Evolutionary conservation across 345 rosid species (phyloP), one percentile per base, ranked within the genome.

Genomic region (Moricandia moricandioides): DNA sequence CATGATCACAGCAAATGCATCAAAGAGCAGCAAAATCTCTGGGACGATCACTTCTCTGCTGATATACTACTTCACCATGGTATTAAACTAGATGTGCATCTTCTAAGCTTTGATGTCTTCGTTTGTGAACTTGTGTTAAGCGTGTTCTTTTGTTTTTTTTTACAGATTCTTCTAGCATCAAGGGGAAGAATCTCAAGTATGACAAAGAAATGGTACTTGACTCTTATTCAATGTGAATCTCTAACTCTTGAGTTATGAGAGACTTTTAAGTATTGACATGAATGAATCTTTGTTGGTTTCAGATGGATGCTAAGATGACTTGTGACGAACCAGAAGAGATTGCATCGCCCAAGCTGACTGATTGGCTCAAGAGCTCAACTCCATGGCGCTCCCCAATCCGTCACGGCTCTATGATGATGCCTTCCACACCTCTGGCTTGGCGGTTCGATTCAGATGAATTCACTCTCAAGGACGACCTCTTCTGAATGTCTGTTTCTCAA

Each of bases 1-100:
- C 88, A 83, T 27, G 86, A 87, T 65, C 91, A 87, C 64, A 77
- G 74, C 49, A 87, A 85, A 69, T 85, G 91, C 76, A 74, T 83
- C 14, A 75, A 85, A 76, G 81, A 81, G 43, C 83, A 70, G 65
- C 68, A 67, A 35, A 65, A 29, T 9, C 49, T 76, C 35, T 78
- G 70, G 65, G 69, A n/a, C 29, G 71, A 71, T 80, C 57, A 74
- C 67, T 81, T 68, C 75, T 67, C 76, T 76, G 79, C 61, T 74
- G 86, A 85, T 65, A 54, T 87, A 58, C 82, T 77, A 61, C 86
- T 84, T 29, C 78, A 83, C 51, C 75, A 73, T 40, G 86, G 90
- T 86, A 84, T 77, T 45, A 26, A 45, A 45, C 52, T 45, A 45
- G 17, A 13, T n/a, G 7, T 39, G 47, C 9, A 27, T 49, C 55